Evolutionary conservation across 441 rosid species (phyloP), one percentile per base, ranked within the genome.

Genomic region (Arabidopsis lyrata): DNA sequence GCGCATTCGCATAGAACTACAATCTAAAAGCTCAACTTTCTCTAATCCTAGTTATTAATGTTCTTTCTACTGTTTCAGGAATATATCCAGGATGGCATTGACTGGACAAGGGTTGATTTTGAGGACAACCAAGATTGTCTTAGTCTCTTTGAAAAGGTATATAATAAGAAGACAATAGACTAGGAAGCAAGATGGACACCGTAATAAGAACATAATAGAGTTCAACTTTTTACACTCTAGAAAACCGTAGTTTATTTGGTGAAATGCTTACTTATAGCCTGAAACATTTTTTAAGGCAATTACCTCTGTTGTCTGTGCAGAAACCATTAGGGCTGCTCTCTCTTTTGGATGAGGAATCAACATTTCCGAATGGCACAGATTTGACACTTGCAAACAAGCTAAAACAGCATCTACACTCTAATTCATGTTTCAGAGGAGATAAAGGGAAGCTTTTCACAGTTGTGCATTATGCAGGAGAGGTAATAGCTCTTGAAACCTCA

Each of bases 111-210:
- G 81, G 97, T 93, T 82, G 98, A 95, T 63, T 95, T 95, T 83
- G 99, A 95, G 76, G 98, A 95, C 82, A 95, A 95, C 78, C 97
- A 95, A 79, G 92, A 88, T 73, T 95, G 99, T 80, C 99, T 95
- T 77, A 88, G 89, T 84, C 99, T 95, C 73, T 95, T 95, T 80
- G 99, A 95, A 82, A 90, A 93, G 97, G 98, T 96, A 84, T 32
- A 52, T 29, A 27, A 14, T 10, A 47, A 54, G 24, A 68, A 62
- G 44, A 62, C 0, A 52, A 39, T 61, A 61, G 24, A 66, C 29
- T 47, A 68, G 64, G 64, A 68, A 61, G 58, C 27, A 7, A 49
- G 54, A 49, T 48, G 24, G 60, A 36, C 65, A 48, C 42, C 53
- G 7, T 39, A 49, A 66, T 22, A 31, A 32, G 35, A 59, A 27